Evolutionary conservation across 768 basidiomycete species (phyloP), one percentile per base, ranked within the genome.

Genomic region (Pleurotus ostreatus): DNA sequence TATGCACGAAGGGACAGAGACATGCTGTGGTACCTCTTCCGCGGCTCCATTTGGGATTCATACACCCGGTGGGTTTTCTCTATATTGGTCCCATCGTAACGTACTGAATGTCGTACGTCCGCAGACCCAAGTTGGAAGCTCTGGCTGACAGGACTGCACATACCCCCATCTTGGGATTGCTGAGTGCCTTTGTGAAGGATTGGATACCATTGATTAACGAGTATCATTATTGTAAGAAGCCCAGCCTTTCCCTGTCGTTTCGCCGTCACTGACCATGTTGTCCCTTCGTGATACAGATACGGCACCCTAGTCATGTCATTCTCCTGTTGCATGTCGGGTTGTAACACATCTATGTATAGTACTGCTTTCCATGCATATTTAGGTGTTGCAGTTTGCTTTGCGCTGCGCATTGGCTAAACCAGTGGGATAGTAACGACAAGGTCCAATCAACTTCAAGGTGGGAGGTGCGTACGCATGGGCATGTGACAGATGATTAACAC

Each of bases 151-250:
- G 68, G 43, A 78, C 82, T 16, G 74, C 82, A 2, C 73, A 74
- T 55, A 77, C 76, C 45, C 90, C 90, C 13, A 49, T 92, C 23
- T 64, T 94, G 23, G 82, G 85, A n/a, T 66, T 92, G 47, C 69
- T 91, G 40, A 77, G 89, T 60, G 81, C 84, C 22, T 71, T 94
- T 57, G 67, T 91, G 57, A 85, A 83, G 60, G 91, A 92, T 64
- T 94, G 92, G 92, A 83, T 94, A 60, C 92, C 91, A 16, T 72
- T 94, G 66, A 89, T 94, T 58, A 84, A 94, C 67, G 89, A 90
- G 65, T 94, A 94, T 72, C 86, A 94, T 74, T 94, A 94, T 77
- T 94, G 92, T 92, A 65, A 58, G 92, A 78, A 38, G 30, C 30
- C 30, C 30, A 34, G 30, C 30, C 30, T 11, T 34, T 34, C 9